Conservation (phyloP, 495 filamentous ascomycete genomes). For the Neurospora sp. region DNA sequence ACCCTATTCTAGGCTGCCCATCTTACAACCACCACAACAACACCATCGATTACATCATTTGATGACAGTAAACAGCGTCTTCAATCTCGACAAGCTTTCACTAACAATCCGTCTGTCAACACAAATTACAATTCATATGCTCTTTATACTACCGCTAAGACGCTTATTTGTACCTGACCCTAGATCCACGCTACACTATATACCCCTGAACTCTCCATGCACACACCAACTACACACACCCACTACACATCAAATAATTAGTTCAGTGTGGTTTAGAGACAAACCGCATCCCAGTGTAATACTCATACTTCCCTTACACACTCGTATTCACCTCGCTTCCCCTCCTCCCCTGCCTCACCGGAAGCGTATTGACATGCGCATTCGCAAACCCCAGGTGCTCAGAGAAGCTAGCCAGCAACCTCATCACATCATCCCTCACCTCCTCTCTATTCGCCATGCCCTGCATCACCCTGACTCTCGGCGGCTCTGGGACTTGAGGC, state of each 20-base stretch:
- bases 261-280: not conserved
- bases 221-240: not conserved
- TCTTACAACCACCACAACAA: not conserved
- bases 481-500: slow-evolving; percentile 29
- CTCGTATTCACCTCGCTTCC: slow-evolving; percentile 2
- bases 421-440: slow-evolving; percentile 43
- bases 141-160: not conserved
- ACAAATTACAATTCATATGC: not conserved
- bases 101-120: not conserved
- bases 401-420: slow-evolving; percentile 39
- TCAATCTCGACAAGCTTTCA: not conserved
- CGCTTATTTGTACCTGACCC: not conserved
- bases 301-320: not conserved
- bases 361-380: slow-evolving; percentile 16
- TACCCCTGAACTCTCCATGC: not conserved
- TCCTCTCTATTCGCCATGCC: slow-evolving; percentile 39
- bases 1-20: not conserved
- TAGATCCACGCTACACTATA: not conserved
- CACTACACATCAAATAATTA: not conserved
- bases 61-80: not conserved
- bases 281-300: not conserved
- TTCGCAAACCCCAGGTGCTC: slow-evolving; percentile 31
- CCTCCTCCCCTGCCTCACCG: slow-evolving; percentile 14
- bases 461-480: slow-evolving; percentile 40
- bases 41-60: not conserved